Evolutionary conservation across 179 eudicot species (phyloP), one percentile per base, ranked within the genome.

Genomic region (Heliamphora pulchella): DNA sequence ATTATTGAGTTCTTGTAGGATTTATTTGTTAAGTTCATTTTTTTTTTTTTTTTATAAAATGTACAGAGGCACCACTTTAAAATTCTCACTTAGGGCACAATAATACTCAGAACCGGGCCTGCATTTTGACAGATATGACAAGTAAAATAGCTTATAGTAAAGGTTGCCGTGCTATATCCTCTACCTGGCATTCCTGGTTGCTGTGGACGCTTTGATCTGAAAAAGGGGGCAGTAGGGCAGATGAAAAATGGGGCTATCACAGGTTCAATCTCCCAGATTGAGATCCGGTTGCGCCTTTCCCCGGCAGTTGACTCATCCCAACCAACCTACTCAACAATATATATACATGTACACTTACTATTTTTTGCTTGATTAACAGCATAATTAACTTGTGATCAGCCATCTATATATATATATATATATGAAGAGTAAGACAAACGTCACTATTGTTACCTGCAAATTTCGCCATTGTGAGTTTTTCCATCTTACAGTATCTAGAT

Each of bases 261-360:
- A 67, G 99, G 98, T 84, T 94, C 99, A 70, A 96, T 92, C 88
- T 96, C 99, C 99, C 99, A 96, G 78, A 88, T 88, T 14, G 99
- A 96, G 75, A 94, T 98, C 44, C 98, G 87, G 54, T 85, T 94
- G 82, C 98, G 94, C 88, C 87, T 90, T 84, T 96, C 99, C 71
- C 98, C 98, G 67, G 89, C 89, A 48, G 98, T 90, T 66, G 99
- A 90, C 77, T 96, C 99, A 87, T 96, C 99, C 99, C 99, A 96
- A 69, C 97, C 97, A 79, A 96, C 97, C 99, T 96, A 83, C 64
- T 44, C 82, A 77, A 64, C 22, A 57, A 31, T 31, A 31, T 31
- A 31, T 31, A 31, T 31, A 31, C 31, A 31, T 31, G 31, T 31
- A 31, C 31, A 31, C 31, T 31, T 31, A 31, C 31, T 31, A 31